Conservation (phyloP, 257 asterid species). For the Nicotiana obtusifolia region DNA sequence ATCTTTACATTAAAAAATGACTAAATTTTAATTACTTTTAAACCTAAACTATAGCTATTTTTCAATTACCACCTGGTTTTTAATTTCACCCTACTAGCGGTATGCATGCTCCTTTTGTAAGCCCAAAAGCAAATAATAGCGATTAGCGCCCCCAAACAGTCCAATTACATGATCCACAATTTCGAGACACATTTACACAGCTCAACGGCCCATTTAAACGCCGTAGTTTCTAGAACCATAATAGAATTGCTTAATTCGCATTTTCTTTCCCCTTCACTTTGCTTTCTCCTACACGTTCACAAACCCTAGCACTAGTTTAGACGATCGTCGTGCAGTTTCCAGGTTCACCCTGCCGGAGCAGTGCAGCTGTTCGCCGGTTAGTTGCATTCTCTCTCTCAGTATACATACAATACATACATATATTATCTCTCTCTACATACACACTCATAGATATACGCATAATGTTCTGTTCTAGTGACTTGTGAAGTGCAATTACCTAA, state of each 20-base stretch:
- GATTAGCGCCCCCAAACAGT: too few relatives aligned
- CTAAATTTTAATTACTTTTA: too few relatives aligned
- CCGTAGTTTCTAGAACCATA: neutral
- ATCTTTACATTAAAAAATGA: too few relatives aligned
- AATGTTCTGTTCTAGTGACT: neutral
- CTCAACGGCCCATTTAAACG: neutral
- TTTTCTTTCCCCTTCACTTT: neutral
- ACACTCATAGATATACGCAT: neutral
- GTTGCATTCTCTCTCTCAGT: neutral
- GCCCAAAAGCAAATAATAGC: too few relatives aligned
- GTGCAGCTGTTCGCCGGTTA: neutral
- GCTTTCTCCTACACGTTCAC: neutral
- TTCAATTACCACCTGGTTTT: too few relatives aligned
- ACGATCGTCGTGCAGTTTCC: constrained; percentile 1
- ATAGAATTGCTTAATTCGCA: neutral
- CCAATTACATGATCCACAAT: neutral
- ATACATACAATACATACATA: neutral
- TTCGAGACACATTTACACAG: neutral
- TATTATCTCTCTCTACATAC: too few relatives aligned
- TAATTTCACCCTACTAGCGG: too few relatives aligned
- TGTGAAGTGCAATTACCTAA: neutral
- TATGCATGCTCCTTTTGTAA: too few relatives aligned
- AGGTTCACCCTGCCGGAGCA: neutral
- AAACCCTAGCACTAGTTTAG: neutral
- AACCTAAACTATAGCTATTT: too few relatives aligned